These are phyloP conservation scores for Beauveria caledonica DNA, from an alignment of 2,329 filamentous ascomycete species.

Conservation along the genomic window DNA sequence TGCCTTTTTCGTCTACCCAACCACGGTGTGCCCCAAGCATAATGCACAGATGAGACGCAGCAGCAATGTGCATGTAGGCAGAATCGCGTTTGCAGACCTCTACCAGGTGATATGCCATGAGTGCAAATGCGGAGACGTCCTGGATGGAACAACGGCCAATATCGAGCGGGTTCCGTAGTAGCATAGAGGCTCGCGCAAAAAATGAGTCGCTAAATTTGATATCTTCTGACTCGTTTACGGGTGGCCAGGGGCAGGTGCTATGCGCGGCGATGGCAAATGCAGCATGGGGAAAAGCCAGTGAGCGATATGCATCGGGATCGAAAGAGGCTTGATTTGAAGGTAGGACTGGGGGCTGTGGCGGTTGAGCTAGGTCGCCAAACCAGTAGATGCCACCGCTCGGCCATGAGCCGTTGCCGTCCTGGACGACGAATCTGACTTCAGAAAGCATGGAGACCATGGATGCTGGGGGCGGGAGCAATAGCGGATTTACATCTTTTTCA, in stretches of 20 bases:
- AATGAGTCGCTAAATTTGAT: constrained; percentile 32
- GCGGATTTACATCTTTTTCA: constrained; percentile 29
- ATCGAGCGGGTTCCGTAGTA: constrained; percentile 41
- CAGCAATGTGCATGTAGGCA: constrained; percentile 36
- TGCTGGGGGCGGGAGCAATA: constrained; percentile 28
- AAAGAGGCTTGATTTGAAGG: constrained; percentile 16
- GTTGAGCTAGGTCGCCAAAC: constrained; percentile 34
- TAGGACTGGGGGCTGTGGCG: constrained; percentile 21
- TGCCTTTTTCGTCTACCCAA: constrained; percentile 34
- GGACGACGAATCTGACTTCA: constrained; percentile 35
- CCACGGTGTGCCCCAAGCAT: constrained; percentile 41
- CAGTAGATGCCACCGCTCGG: constrained; percentile 40
- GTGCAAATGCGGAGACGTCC: constrained; percentile 35
- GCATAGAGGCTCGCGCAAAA: constrained; percentile 34
- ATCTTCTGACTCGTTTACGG: constrained; percentile 21
- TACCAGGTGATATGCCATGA: constrained; percentile 41
- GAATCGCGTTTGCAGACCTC: constrained; percentile 42
- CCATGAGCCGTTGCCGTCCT: constrained; percentile 35
- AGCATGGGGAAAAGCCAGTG: constrained; percentile 37
- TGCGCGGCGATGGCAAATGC: constrained; percentile 34
- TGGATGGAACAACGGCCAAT: constrained; percentile 30
- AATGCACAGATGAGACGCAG: constrained; percentile 23
- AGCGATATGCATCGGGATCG: constrained; percentile 24
- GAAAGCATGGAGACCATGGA: constrained; percentile 32
- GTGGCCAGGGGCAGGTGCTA: constrained; percentile 24